Evolutionary conservation across 352 stramenopile species (phyloP).

Genomic region (Pythium aquatile): DNA sequence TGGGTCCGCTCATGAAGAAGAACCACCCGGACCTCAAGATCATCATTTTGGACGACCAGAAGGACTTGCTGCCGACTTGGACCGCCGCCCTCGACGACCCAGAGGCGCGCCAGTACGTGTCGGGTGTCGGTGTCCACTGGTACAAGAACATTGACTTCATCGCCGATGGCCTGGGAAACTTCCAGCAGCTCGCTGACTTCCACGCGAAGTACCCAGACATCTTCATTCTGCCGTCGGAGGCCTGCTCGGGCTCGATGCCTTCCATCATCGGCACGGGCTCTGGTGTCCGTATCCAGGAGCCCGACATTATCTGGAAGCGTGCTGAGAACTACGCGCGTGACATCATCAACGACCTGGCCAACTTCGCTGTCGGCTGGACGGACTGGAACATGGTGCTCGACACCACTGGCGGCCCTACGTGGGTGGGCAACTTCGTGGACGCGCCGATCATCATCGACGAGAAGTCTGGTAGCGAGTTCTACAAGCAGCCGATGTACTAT

Average conservation of each 20-base stretch:
- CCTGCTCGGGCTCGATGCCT: slow-evolving; percentile 58
- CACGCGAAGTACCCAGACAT: slow-evolving; percentile 54
- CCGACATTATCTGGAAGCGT: slow-evolving; percentile 51
- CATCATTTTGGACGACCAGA: slow-evolving; percentile 89
- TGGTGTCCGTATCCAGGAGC: slow-evolving; percentile 40
- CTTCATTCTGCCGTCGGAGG: slow-evolving; percentile 80
- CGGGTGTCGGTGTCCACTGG: slow-evolving; percentile 84
- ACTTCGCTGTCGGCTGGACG: slow-evolving; percentile 74
- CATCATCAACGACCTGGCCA: slow-evolving; percentile 82
- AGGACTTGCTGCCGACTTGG: slow-evolving; percentile 44
- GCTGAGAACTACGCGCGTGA: slow-evolving; percentile 78
- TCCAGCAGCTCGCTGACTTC: slow-evolving; percentile 45
- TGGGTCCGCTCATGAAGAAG: slow-evolving; percentile 59
- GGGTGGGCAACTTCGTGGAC: slow-evolving; percentile 63
- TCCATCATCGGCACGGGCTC: slow-evolving; percentile 40
- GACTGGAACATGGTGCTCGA: slow-evolving; percentile 89
- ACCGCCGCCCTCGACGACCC: slow-evolving; percentile 40
- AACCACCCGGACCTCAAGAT: slow-evolving; percentile 56
- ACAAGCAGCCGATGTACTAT: slow-evolving; percentile 83
- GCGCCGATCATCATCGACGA: slow-evolving; percentile 68
- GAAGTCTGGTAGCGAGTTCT: slow-evolving; percentile 51
- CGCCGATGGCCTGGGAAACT: slow-evolving; percentile 31
- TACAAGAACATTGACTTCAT: slow-evolving; percentile 63
- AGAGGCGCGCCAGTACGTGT: slow-evolving; percentile 62
- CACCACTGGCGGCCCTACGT: slow-evolving; percentile 63